These are phyloP conservation scores for Purpureocillium lavendulum DNA, from an alignment of 2,329 filamentous ascomycete species.

Conservation along the genomic window DNA sequence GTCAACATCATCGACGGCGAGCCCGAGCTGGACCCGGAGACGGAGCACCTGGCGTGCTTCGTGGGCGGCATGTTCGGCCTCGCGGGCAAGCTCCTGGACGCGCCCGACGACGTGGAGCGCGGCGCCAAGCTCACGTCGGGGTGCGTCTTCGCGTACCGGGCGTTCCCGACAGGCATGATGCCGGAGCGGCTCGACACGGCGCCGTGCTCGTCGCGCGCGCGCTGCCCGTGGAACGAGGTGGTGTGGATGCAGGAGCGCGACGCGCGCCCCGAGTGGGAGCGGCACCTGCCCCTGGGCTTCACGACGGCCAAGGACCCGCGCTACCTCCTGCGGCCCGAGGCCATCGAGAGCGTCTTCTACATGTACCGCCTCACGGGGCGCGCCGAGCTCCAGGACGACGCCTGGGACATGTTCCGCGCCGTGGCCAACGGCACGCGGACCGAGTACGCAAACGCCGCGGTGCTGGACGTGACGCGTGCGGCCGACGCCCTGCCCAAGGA, in stretches of 20 bases:
- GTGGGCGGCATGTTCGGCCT: constrained; percentile 42
- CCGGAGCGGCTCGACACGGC: constrained; percentile 38
- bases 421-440: constrained; percentile 51
- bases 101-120: constrained; percentile 30
- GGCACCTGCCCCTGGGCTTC: constrained; percentile 42
- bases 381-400: constrained; percentile 52
- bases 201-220: constrained; percentile 26
- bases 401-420: constrained; percentile 64
- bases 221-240: constrained; percentile 22
- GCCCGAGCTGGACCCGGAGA: constrained; percentile 19
- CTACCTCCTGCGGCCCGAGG: constrained; percentile 65
- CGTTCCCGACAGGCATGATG: constrained; percentile 42
- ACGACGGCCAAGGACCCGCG: constrained; percentile 42
- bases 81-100: constrained; percentile 34
- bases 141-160: constrained; percentile 42
- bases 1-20: constrained; percentile 15
- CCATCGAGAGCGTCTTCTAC: constrained; percentile 73
- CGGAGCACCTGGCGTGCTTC: constrained; percentile 42
- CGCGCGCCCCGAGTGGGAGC: constrained; percentile 9
- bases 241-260: constrained; percentile 46
- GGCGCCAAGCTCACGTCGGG: constrained; percentile 39
- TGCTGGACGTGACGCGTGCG: constrained; percentile 46
- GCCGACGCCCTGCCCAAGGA: constrained; percentile 14
- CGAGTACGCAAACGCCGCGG: constrained; percentile 50
- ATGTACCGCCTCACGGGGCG: constrained; percentile 67